These are phyloP conservation scores for Gypsophila paniculata DNA, from an alignment of 179 eudicot genomes.

Conservation along the genomic window DNA sequence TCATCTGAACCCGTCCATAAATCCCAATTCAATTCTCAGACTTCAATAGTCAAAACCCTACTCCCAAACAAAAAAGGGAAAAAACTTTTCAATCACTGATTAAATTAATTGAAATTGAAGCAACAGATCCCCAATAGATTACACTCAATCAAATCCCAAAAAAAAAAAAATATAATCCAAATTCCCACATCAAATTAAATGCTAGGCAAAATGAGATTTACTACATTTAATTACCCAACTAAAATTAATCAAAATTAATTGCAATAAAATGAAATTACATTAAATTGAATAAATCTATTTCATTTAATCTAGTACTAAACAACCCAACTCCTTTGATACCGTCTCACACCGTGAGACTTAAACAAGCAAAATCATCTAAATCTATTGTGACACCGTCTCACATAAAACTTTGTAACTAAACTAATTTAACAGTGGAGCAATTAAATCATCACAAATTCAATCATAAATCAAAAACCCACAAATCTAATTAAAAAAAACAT, in stretches of 20 bases:
- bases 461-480: constrained; percentile 26
- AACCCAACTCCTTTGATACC: neutral
- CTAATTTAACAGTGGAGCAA: constrained; percentile 19
- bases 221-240: constrained; percentile 25
- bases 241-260: constrained; percentile 6
- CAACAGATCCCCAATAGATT: constrained; percentile 31
- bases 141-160: constrained; percentile 12
- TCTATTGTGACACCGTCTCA: no score
- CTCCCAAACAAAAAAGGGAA: neutral
- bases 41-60: constrained; percentile 32
- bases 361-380: no score
- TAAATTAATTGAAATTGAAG: constrained; percentile 11
- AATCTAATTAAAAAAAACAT: constrained; percentile 26
- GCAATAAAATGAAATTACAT: neutral
- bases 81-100: constrained; percentile 3
- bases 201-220: constrained; percentile 13
- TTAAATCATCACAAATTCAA: constrained; percentile 21
- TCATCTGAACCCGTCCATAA: neutral
- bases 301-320: constrained; percentile 14
- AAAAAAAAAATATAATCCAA: constrained; percentile 18
- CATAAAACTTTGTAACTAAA: neutral
- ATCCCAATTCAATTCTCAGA: constrained; percentile 8
- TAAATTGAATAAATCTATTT: constrained; percentile 3
- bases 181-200: constrained; percentile 27
- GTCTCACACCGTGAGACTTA: no score